These are phyloP conservation scores for Euryodendron excelsum DNA, from an alignment of 148 eudicot genomes.

Conservation along the genomic window DNA sequence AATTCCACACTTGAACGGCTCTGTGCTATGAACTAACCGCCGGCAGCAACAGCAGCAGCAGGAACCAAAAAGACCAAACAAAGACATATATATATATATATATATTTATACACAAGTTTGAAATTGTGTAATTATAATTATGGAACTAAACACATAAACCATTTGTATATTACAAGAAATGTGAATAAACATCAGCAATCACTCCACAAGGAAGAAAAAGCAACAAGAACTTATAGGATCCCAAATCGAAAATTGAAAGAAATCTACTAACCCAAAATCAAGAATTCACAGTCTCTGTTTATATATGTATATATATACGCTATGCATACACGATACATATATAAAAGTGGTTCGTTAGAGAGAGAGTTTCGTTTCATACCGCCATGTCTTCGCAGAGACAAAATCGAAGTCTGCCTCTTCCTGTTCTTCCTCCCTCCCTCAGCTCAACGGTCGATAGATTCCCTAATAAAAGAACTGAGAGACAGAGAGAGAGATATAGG, in stretches of 20 bases:
- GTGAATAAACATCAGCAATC: neutral
- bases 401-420: neutral
- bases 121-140: neutral
- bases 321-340: neutral
- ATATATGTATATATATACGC: neutral
- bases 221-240: neutral
- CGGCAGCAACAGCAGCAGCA: neutral
- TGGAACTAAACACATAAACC: neutral
- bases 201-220: neutral
- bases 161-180: neutral
- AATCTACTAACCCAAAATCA: neutral
- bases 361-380: conserved; percentile 1
- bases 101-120: neutral
- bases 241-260: neutral
- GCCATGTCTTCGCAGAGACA: conserved; percentile 14
- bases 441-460: neutral
- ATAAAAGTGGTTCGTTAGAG: neutral
- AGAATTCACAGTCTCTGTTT: neutral
- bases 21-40: neutral
- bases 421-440: neutral
- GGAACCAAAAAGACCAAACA: neutral
- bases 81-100: neutral
- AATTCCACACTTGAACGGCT: no score
- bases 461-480: neutral
- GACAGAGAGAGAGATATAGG: neutral